Evolutionary conservation across 306 rosid species (phyloP).

Genomic region (Astragalus glycyphyllos): DNA sequence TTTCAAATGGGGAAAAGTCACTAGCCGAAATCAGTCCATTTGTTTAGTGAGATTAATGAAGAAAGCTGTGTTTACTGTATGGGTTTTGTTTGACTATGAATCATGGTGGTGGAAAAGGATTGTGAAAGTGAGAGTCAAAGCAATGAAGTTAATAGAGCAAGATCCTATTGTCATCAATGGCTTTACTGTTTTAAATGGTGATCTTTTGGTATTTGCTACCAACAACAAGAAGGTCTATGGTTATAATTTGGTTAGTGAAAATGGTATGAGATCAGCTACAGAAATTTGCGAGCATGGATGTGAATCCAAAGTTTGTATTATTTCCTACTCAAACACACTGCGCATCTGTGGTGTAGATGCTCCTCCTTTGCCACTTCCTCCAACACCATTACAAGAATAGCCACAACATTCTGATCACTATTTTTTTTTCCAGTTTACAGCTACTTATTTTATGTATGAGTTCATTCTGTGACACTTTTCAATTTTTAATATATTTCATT

Average conservation of each 20-base stretch:
- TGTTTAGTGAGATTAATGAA: conserved; percentile 39
- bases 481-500: too few species aligned
- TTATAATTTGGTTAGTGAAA: background rate
- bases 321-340: conserved; percentile 18
- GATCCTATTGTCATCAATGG: background rate
- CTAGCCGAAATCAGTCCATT: background rate
- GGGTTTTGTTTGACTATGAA: conserved; percentile 14
- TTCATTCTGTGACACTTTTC: too few species aligned
- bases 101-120: background rate
- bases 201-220: conserved; percentile 17
- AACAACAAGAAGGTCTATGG: background rate
- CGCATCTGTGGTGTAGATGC: background rate
- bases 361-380: background rate
- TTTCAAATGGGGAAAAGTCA: conserved; percentile 9
- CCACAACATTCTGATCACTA: too few species aligned
- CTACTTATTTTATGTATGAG: too few species aligned
- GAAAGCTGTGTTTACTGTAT: background rate
- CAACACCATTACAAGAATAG: background rate
- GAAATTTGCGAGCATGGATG: conserved; percentile 33
- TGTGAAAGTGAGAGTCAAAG: conserved; percentile 26
- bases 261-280: background rate
- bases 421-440: too few species aligned
- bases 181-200: conserved; percentile 15
- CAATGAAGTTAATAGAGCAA: conserved; percentile 22
- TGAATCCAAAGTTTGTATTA: background rate